A percentile compares a stretch with the other conserved stretches of the same genome.
Evolutionary conservation across 331 rosid species (phyloP).

Genomic region (Malus hybrid): DNA sequence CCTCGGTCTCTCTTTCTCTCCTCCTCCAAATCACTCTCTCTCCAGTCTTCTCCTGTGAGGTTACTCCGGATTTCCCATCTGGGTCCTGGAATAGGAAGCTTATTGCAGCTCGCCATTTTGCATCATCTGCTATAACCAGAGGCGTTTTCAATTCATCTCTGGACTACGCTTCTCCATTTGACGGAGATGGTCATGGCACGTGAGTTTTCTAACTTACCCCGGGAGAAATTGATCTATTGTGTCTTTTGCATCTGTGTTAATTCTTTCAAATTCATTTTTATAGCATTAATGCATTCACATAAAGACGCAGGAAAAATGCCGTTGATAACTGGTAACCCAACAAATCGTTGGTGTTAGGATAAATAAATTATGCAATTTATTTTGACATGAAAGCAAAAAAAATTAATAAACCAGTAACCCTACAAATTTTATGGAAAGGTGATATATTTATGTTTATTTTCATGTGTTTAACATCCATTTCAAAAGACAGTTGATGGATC

Average conservation of each 20-base stretch:
- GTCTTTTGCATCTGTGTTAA: not conserved
- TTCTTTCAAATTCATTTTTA: not conserved
- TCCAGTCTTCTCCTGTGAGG: conserved; percentile 45
- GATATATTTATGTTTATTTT: not conserved
- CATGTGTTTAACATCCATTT: not conserved
- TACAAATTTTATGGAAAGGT: not conserved
- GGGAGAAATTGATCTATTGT: not conserved
- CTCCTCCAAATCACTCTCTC: no score
- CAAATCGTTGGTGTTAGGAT: no score
- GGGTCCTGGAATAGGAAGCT: conserved; percentile 99
- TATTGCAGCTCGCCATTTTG: conserved; percentile 98
- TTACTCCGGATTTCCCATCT: conserved; percentile 94
- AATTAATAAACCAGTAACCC: not conserved
- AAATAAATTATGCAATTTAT: not conserved
- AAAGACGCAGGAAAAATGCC: not conserved
- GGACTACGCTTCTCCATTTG: conserved; percentile 97
- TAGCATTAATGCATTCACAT: not conserved
- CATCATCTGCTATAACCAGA: conserved; percentile 94
- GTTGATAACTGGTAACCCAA: no score
- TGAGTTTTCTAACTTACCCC: conserved; percentile 37
- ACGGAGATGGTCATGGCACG: conserved; percentile 99
- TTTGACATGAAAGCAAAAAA: not conserved
- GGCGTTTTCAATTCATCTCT: conserved; percentile 79
- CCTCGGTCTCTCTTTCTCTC: no score
- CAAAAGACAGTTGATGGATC: conserved; percentile 17